These are phyloP conservation scores for Vitis hybrid DNA, from an alignment of 177 flowering plant genomes.

Conservation along the genomic window DNA sequence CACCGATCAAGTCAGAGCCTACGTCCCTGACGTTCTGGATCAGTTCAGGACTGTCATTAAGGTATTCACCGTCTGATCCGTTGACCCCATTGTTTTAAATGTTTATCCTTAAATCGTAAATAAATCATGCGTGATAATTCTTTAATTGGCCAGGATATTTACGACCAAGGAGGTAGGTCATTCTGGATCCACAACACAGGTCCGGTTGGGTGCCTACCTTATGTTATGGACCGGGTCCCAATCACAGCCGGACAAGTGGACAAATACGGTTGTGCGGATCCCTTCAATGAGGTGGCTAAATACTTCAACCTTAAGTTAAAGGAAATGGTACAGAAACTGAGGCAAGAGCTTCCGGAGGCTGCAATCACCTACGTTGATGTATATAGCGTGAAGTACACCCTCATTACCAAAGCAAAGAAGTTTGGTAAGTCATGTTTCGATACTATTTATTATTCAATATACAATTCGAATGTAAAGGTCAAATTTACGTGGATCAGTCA, in stretches of 20 bases:
- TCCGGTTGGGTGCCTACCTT: conserved; percentile 71
- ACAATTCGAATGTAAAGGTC: too few relatives aligned
- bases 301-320: conserved; percentile 54
- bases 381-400: conserved; percentile 54
- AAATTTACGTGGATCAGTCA: too few relatives aligned
- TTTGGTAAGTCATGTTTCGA: conserved; percentile 36
- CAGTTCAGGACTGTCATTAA: conserved; percentile 40
- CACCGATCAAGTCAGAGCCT: conserved; percentile 53
- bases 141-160: conserved; percentile 29
- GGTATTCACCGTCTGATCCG: conserved; percentile 28
- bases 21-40: conserved; percentile 57
- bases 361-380: conserved; percentile 69
- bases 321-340: conserved; percentile 41
- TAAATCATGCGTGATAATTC: background rate
- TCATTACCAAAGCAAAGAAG: conserved; percentile 47
- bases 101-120: too few relatives aligned
- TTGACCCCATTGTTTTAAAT: too few relatives aligned
- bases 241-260: conserved; percentile 42
- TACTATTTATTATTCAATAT: background rate
- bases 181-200: conserved; percentile 84
- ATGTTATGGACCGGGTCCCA: conserved; percentile 36
- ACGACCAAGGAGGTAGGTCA: conserved; percentile 53
- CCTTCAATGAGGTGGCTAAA: conserved; percentile 56
- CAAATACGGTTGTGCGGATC: conserved; percentile 46
- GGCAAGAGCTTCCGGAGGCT: conserved; percentile 55